phyloP scores from a whole-genome alignment of 208 protist species.

The Wallacemonas sp. region DNA sequence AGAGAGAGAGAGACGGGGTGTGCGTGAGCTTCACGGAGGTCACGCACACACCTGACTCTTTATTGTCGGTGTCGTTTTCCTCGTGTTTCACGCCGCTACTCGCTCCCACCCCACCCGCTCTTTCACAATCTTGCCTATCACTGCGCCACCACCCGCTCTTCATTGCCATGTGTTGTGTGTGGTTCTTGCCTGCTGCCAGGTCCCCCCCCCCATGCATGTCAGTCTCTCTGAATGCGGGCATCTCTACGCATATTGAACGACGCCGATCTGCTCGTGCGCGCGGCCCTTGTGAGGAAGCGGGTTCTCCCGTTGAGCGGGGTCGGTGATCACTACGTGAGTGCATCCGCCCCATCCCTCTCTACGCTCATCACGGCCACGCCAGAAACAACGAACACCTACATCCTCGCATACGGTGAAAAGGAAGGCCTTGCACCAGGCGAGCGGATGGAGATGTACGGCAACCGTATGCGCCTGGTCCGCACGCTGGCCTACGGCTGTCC shows the following conservation, averaged over 20 bases:
- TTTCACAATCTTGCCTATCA: no score
- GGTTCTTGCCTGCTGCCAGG: no score
- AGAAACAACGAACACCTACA: slow-evolving; percentile 67
- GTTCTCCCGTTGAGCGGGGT: slow-evolving; percentile 33
- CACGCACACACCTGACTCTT: no score
- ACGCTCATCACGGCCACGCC: slow-evolving; percentile 39
- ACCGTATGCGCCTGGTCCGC: slow-evolving; percentile 41
- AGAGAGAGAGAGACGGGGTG: neutral
- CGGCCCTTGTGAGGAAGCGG: slow-evolving; percentile 37
- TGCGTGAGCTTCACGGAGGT: no score
- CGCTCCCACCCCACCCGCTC: no score
- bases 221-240: neutral
- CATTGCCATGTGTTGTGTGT: neutral
- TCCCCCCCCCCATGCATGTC: neutral
- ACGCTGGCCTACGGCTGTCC: slow-evolving; percentile 46
- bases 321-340: slow-evolving; percentile 38
- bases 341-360: slow-evolving; percentile 28
- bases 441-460: slow-evolving; percentile 69
- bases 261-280: slow-evolving; percentile 27
- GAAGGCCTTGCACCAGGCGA: slow-evolving; percentile 66
- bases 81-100: no score
- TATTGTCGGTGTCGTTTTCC: no score
- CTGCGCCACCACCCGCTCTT: no score
- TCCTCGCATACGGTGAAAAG: slow-evolving; percentile 57
- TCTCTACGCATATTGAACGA: neutral